A percentile compares a stretch with the other conserved stretches of the same genome.
These are phyloP conservation scores for Rhodotorula diobovata DNA, from an alignment of 768 basidiomycete genomes.

Conservation along the genomic window DNA sequence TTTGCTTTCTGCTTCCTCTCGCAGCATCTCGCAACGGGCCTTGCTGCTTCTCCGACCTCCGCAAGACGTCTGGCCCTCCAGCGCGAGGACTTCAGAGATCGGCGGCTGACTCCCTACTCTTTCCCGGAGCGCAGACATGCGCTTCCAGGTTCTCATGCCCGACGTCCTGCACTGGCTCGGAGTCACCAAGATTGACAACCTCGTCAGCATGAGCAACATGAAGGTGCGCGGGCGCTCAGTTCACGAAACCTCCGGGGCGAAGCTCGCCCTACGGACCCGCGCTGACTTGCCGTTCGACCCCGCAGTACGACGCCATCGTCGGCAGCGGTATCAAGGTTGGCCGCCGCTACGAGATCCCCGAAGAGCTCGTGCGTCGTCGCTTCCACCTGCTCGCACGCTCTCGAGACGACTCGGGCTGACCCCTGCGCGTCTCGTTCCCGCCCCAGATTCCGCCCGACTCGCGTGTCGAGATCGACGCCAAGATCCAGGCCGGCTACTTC, in stretches of 20 bases:
- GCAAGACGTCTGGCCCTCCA: too few relatives aligned
- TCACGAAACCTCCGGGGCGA: too few relatives aligned
- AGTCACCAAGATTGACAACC: conserved; percentile 77
- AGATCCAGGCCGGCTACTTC: conserved; percentile 67
- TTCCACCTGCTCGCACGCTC: neutral
- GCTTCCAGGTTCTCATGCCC: conserved; percentile 92
- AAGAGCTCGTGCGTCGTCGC: conserved; percentile 61
- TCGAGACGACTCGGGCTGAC: neutral
- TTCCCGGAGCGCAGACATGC: conserved; percentile 63
- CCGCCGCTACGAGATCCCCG: conserved; percentile 81
- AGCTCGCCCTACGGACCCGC: conserved; percentile 52
- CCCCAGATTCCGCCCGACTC: conserved; percentile 56
- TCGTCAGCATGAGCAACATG: conserved; percentile 61
- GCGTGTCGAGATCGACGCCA: conserved; percentile 91
- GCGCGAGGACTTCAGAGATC: conserved; percentile 19
- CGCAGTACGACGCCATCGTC: conserved; percentile 89
- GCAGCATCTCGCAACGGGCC: too few relatives aligned
- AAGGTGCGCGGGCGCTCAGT: too few relatives aligned
- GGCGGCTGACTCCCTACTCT: neutral
- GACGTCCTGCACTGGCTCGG: conserved; percentile 95
- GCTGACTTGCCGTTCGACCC: conserved; percentile 57
- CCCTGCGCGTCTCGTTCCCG: neutral
- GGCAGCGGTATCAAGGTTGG: conserved; percentile 76
- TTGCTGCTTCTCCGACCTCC: too few relatives aligned
- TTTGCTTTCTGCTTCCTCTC: too few relatives aligned